phyloP scores from a whole-genome alignment of 768 basidiomycete genomes.

The Suillus subalutaceus region DNA sequence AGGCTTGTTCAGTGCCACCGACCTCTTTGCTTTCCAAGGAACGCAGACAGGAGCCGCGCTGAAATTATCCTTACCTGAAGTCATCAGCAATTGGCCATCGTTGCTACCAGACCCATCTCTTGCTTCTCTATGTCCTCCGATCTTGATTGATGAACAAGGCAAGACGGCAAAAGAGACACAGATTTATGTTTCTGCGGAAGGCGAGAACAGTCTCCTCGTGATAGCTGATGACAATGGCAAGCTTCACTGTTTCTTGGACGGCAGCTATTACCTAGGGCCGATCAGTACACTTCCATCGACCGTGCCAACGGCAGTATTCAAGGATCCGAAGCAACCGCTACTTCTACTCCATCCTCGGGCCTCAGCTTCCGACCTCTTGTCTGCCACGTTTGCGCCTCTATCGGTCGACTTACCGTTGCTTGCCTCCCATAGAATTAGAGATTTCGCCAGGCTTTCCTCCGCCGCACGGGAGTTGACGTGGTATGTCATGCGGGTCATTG shows the following conservation, averaged over 20 bases:
- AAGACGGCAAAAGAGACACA: slow-evolving; percentile 39
- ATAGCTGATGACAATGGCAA: slow-evolving; percentile 60
- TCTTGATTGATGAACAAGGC: slow-evolving; percentile 36
- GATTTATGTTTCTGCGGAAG: slow-evolving; percentile 45
- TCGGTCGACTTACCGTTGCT: slow-evolving; percentile 61
- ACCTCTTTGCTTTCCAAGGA: slow-evolving; percentile 82
- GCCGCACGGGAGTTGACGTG: slow-evolving; percentile 69
- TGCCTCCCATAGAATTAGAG: slow-evolving; percentile 55
- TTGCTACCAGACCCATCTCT: slow-evolving; percentile 67
- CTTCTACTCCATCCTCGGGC: slow-evolving; percentile 53
- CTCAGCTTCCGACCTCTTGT: slow-evolving; percentile 26
- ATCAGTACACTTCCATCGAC: slow-evolving; percentile 33
- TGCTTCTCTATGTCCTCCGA: slow-evolving; percentile 35
- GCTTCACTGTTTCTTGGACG: slow-evolving; percentile 73
- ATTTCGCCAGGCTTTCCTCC: slow-evolving; percentile 72
- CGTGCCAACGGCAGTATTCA: slow-evolving; percentile 33
- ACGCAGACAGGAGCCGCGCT: slow-evolving; percentile 52
- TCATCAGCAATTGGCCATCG: slow-evolving; percentile 72
- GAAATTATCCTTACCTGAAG: slow-evolving; percentile 52
- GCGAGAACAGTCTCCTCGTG: slow-evolving; percentile 65
- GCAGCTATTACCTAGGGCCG: slow-evolving; percentile 70
- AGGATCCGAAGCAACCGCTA: slow-evolving; percentile 46
- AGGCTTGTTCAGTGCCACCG: slow-evolving; percentile 58
- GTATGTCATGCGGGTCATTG: slow-evolving; percentile 70
- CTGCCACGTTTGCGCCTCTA: slow-evolving; percentile 41